Conservation (phyloP, 331 rosid genomes). For the Rhamnella rubrinervis region DNA sequence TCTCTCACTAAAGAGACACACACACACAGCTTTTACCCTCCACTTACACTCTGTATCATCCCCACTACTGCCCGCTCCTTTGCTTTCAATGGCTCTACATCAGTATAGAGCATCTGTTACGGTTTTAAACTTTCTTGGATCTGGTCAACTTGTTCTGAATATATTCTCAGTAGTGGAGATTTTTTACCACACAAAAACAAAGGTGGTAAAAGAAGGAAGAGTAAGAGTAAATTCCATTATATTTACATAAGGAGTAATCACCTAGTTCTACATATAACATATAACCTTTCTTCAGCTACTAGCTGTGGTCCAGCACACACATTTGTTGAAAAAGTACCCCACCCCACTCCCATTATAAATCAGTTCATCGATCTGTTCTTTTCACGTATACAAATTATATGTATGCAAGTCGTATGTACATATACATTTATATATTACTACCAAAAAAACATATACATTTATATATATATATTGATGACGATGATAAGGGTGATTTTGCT, state of each 20-base stretch:
- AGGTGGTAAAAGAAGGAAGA: conserved; percentile 4
- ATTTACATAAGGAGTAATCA: conserved; percentile 27
- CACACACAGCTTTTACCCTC: conserved; percentile 25
- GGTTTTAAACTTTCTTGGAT: not conserved
- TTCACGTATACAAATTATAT: conserved; percentile 41
- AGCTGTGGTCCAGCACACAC: conserved; percentile 42
- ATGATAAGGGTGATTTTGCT: conserved; percentile 40
- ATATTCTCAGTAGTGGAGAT: not conserved
- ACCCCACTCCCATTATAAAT: conserved; percentile 42
- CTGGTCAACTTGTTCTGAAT: conserved; percentile 13
- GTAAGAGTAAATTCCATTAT: conserved; percentile 3
- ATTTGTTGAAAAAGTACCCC: conserved; percentile 31
- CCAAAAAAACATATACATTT: no score
- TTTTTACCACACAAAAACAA: conserved; percentile 8
- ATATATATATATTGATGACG: conserved; percentile 18
- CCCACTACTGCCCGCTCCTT: not conserved
- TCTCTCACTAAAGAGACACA: not conserved
- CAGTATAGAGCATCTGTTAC: conserved; percentile 3
- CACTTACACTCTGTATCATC: not conserved
- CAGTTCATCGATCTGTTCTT: conserved; percentile 49
- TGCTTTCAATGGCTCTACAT: conserved; percentile 9
- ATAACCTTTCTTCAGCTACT: conserved; percentile 35
- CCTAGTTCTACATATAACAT: conserved; percentile 9
- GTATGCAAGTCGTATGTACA: conserved; percentile 84
- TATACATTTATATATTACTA: not conserved